Percentiles rank a stretch among this genome's conserved stretches.
phyloP scores from a whole-genome alignment of 192 early-diverging fungal genomes.

The Coemansia sp. region DNA sequence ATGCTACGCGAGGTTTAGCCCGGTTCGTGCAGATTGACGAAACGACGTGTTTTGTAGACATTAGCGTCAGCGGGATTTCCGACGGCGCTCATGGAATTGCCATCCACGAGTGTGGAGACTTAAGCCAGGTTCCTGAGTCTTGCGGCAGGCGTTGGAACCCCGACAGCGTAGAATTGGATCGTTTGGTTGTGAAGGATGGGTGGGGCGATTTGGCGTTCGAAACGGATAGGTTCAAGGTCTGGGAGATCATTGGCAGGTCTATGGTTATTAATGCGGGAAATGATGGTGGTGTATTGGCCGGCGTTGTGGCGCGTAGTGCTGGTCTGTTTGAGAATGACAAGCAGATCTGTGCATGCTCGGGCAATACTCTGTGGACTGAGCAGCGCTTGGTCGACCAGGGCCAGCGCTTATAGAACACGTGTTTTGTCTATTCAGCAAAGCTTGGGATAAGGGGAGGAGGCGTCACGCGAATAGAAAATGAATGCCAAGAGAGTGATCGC shows the following conservation, averaged over 20 bases:
- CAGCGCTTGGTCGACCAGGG: slow-evolving; percentile 49
- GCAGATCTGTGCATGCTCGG: slow-evolving; percentile 81
- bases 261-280: slow-evolving; percentile 66
- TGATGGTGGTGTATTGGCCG: slow-evolving; percentile 65
- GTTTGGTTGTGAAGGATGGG: slow-evolving; percentile 66
- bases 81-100: slow-evolving; percentile 69
- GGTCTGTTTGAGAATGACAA: slow-evolving; percentile 92
- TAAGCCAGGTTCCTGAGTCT: slow-evolving; percentile 55
- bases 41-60: slow-evolving; percentile 75
- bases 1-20: slow-evolving; percentile 63
- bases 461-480: neutral
- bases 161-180: slow-evolving; percentile 59
- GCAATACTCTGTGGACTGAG: slow-evolving; percentile 90
- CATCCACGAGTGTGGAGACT: slow-evolving; percentile 82
- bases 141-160: slow-evolving; percentile 47
- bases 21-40: slow-evolving; percentile 78
- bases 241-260: slow-evolving; percentile 88
- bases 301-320: slow-evolving; percentile 86
- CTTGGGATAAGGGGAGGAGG: neutral
- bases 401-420: slow-evolving; percentile 25
- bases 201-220: slow-evolving; percentile 79
- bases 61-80: slow-evolving; percentile 69
- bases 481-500: slow-evolving; percentile 1
- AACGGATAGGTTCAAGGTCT: slow-evolving; percentile 72
- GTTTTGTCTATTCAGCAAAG: neutral